phyloP scores from a whole-genome alignment of 805 yeast species.

The Kodamaea hsintzibuensis region DNA sequence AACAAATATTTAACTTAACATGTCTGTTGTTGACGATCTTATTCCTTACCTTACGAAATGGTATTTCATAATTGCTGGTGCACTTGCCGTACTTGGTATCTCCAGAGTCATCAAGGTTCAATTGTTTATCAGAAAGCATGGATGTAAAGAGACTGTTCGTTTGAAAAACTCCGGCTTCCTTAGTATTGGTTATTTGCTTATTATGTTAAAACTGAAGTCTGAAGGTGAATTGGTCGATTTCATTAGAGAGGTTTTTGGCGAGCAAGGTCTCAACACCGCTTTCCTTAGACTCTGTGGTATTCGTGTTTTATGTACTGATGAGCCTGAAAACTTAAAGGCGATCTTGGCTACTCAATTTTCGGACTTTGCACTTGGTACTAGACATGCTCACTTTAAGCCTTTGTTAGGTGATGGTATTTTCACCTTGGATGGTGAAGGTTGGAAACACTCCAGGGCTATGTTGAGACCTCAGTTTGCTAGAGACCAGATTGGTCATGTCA shows the following conservation, averaged over 20 bases:
- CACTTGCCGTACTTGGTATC: conserved; percentile 8
- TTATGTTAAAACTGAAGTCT: conserved; percentile 18
- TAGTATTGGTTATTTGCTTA: conserved; percentile 12
- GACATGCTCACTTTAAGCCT: conserved; percentile 21
- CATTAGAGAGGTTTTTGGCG: conserved; percentile 11
- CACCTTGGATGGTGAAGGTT: conserved; percentile 29
- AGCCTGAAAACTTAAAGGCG: conserved; percentile 30
- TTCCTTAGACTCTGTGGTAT: conserved; percentile 15
- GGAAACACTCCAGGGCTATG: conserved; percentile 31
- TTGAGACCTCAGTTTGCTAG: conserved; percentile 30
- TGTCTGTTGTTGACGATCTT: conserved; percentile 4
- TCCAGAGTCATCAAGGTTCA: conserved; percentile 7
- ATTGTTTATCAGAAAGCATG: conserved; percentile 13
- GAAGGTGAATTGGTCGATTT: conserved; percentile 28
- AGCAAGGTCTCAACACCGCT: conserved; percentile 3
- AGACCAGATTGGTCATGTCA: conserved; percentile 28
- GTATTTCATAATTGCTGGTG: conserved; percentile 14
- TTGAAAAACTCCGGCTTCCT: conserved; percentile 8
- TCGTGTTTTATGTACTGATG: conserved; percentile 21
- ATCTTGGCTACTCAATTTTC: conserved; percentile 27
- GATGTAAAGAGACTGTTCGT: conserved; percentile 12
- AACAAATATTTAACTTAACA: background rate
- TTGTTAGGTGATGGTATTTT: conserved; percentile 29
- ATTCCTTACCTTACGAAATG: conserved; percentile 10
- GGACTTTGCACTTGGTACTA: conserved; percentile 25